Conservation (phyloP, 352 stramenopile genomes). For the Blastocystis hominis region DNA sequence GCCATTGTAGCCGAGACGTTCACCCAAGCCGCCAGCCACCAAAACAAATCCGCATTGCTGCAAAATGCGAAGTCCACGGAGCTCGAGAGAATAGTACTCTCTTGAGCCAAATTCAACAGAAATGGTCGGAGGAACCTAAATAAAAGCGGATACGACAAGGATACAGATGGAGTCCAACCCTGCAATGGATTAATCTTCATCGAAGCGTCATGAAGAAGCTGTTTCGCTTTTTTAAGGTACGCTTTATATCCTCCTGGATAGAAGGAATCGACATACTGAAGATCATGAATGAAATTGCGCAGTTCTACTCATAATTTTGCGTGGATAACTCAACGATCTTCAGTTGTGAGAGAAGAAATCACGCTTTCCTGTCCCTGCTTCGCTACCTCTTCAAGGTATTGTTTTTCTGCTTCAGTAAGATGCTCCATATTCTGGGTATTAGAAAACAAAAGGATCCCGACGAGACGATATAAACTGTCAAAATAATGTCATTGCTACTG, state of each 20-base stretch:
- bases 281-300: not conserved
- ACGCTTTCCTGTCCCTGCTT: not conserved
- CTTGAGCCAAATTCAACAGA: conserved; percentile 66
- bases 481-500: not conserved
- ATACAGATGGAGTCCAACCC: conserved; percentile 62
- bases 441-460: no score
- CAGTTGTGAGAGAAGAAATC: not conserved
- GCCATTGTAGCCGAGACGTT: conserved; percentile 85
- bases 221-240: conserved; percentile 66
- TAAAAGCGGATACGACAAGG: conserved; percentile 59
- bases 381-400: not conserved
- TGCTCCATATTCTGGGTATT: not conserved
- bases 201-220: conserved; percentile 62
- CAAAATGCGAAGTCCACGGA: conserved; percentile 62
- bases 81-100: conserved; percentile 62
- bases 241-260: conserved; percentile 66
- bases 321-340: not conserved
- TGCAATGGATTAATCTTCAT: conserved; percentile 69
- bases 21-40: conserved; percentile 89
- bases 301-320: not conserved
- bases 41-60: conserved; percentile 81
- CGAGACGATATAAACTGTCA: no score
- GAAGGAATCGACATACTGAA: conserved; percentile 60
- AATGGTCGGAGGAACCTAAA: conserved; percentile 65
- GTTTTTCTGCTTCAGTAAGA: not conserved